Evolutionary conservation across 2,329 filamentous ascomycete genomes (phyloP), one percentile per base, ranked within the genome.

Genomic region (Phaeosphaeria sp.): DNA sequence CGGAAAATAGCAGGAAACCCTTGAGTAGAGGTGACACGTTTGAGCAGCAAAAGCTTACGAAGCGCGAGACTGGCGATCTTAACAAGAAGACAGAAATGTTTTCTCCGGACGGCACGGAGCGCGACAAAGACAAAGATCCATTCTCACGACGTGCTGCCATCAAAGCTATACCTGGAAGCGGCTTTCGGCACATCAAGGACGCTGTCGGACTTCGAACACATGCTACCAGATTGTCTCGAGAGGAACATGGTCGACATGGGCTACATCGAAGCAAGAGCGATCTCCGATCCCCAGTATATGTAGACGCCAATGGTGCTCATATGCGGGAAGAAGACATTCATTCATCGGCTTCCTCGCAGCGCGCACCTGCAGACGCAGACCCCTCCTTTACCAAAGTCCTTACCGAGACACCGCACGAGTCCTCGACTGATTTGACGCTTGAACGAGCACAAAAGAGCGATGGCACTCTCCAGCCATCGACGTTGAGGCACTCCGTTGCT

Each of bases 141-240:
- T 74, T 87, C 22, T 86, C 88, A 27, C 88, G 85, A 64, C 65
- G 73, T 33, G 86, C 86, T 0, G 85, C 92, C 17, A 90, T 93
- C 75, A 95, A 91, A 74, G 91, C 87, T 5, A 90, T 96, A 76
- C 91, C 92, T 46, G 88, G 90, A 47, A 92, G 90, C 55, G 92
- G 93, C 0, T 84, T 97, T 55, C 91, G 91, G 1, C 88, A 91
- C 36, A 93, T 97, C 74, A 93, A 93, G 71, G 92, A 94, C 72
- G 92, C 89, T 2, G 90, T 97, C 36, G 91, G 91, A 33, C 71
- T 80, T 36, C 76, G 79, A 21, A 75, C 74, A 13, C 78, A 81
- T 60, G 74, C 79, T 18, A 71, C 74, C 33, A 81, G 77, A 51
- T 60, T 74, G 13, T 70, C 74, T 1, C 78, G 75, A 56, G 74